Percentiles rank a stretch among this genome's conserved stretches.
phyloP scores from a whole-genome alignment of 1,284 basidiomycete species.

The Agroathelia rolfsii region DNA sequence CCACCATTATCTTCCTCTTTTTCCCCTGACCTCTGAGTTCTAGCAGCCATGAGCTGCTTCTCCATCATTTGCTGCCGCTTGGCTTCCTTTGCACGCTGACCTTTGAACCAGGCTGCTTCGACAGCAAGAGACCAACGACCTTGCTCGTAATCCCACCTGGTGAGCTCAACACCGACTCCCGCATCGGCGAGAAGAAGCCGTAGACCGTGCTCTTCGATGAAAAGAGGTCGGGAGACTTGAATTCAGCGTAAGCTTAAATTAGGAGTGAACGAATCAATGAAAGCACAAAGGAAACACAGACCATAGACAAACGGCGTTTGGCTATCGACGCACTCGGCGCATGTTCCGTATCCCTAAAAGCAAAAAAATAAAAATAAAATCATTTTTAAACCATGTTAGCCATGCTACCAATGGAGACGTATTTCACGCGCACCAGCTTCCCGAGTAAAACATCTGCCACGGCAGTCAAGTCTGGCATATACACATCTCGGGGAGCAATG shows the following conservation, averaged over 20 bases:
- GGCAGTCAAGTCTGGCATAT: conserved; percentile 73
- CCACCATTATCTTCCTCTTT: conserved; percentile 33
- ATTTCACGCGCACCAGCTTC: conserved; percentile 43
- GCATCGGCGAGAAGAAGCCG: conserved; percentile 48
- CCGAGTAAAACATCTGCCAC: conserved; percentile 67
- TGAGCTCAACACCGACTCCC: conserved; percentile 58
- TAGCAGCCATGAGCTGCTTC: conserved; percentile 19
- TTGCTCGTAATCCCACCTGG: conserved; percentile 50
- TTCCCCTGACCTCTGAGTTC: conserved; percentile 33
- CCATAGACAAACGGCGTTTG: conserved; percentile 67
- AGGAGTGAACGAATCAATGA: too few species aligned
- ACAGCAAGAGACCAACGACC: conserved; percentile 60
- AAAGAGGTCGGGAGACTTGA: conserved; percentile 63
- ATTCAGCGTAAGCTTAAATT: too few species aligned
- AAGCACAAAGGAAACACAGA: conserved; percentile 25
- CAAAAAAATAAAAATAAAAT: conserved; percentile 5
- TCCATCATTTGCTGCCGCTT: conserved; percentile 30
- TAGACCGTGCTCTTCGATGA: conserved; percentile 72
- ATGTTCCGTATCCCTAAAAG: conserved; percentile 66
- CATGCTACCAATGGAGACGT: neutral
- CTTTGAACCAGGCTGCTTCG: conserved; percentile 41
- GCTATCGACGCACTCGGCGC: conserved; percentile 62
- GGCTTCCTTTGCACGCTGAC: conserved; percentile 32
- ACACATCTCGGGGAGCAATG: conserved; percentile 62
- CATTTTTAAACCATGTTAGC: too few species aligned